Base-by-base conservation (phyloP, 306 rosid genomes). In the Biancaea sappan region DNA sequence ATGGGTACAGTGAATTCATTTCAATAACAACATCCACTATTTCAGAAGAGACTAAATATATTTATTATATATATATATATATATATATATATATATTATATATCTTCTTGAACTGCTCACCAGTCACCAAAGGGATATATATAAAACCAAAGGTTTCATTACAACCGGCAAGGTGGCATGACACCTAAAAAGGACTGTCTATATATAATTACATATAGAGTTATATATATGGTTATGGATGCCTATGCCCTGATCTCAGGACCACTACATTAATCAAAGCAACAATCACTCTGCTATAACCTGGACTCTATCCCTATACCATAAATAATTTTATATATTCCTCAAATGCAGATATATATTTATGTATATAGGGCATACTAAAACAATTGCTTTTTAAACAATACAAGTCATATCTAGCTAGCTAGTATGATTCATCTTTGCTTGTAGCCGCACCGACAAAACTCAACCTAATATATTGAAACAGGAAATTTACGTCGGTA, bases 341-440 rank as follows among this genome's bases (percentile, higher is more conserved):
- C 5, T 32, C 68, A 12, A 69, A 51, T 40, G 41, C 54, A 26
- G 35, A 5, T 38, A 19, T n/a, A n/a, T n/a, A n/a, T n/a, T n/a
- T n/a, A n/a, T n/a, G n/a, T n/a, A n/a, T n/a, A 22, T 29, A 16
- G 66, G 60, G 28, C 10, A 74, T 46, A 53, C 29, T 3, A 1
- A 47, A 41, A 52, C 12, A 9, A 53, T 3, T 50, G 43, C 69
- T 51, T 51, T 69, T 41, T 9, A 48, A 47, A 32, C 18, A 56
- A 19, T 2, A 18, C 2, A 28, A 66, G 71, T 73, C 72, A 68
- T 74, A 24, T 61, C 63, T n/a, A n/a, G n/a, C n/a, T n/a, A n/a
- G n/a, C n/a, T n/a, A n/a, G n/a, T n/a, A n/a, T n/a, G 58, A 16
- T 32, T 66, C 38, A 9, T 31, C 66, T 66, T 69, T 15, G 43